Evolutionary conservation across 176 grass and related monocot genomes (phyloP).

Genomic region (Aegilops bicornis): DNA sequence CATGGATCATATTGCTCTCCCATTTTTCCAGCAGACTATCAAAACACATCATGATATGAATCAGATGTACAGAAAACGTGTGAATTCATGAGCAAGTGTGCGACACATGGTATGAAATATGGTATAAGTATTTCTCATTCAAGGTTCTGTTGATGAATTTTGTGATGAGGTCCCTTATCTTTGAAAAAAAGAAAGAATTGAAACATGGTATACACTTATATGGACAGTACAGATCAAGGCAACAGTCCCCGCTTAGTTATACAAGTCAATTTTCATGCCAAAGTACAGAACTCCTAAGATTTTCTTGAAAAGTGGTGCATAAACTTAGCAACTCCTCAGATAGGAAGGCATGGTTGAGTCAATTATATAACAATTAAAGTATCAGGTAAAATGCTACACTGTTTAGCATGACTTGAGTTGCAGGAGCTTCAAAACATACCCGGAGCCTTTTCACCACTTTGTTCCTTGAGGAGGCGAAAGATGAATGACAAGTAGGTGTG

Average conservation of each 20-base stretch:
- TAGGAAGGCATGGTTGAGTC: background rate
- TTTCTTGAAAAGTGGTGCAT: background rate
- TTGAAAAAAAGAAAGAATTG: background rate
- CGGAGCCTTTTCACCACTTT: conserved; percentile 87
- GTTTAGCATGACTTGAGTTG: conserved; percentile 12
- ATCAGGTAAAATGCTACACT: conserved; percentile 2
- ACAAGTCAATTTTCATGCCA: background rate
- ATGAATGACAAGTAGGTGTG: conserved; percentile 86
- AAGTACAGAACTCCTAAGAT: background rate
- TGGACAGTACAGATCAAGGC: background rate
- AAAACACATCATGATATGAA: conserved; percentile 33
- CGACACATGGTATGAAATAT: background rate
- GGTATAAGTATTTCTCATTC: background rate
- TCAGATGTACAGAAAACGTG: conserved; percentile 22
- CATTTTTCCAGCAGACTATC: conserved; percentile 70
- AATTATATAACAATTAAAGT: conserved; percentile 15
- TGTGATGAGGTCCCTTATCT: background rate
- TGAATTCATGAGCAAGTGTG: background rate
- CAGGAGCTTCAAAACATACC: conserved; percentile 50
- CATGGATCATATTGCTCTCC: conserved; percentile 88
- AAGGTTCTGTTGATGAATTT: background rate
- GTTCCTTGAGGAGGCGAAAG: conserved; percentile 68
- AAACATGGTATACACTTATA: background rate
- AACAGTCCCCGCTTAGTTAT: background rate
- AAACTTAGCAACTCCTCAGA: background rate